phyloP scores from a whole-genome alignment of 306 rosid genomes.

The Dryas octopetala region DNA sequence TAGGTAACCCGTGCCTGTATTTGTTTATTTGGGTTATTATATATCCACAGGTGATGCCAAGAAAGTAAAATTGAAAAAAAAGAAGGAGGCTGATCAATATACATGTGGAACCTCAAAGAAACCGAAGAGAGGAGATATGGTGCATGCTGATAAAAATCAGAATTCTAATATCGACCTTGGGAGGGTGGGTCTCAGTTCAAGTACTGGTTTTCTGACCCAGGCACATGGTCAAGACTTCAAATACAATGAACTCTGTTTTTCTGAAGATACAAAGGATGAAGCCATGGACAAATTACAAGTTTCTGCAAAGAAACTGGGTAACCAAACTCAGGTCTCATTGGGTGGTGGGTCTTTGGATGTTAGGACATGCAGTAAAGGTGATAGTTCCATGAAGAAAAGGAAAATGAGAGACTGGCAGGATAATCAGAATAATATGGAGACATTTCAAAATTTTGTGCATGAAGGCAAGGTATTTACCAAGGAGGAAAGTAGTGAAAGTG shows the following conservation, averaged over 20 bases:
- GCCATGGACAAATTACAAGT: slow-evolving; percentile 33
- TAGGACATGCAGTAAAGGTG: slow-evolving; percentile 25
- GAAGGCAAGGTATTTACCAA: slow-evolving; percentile 37
- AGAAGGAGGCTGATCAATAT: slow-evolving; percentile 47
- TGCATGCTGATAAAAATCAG: slow-evolving; percentile 31
- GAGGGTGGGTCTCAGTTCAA: slow-evolving; percentile 38
- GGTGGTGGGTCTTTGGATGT: slow-evolving; percentile 38
- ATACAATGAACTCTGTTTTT: slow-evolving; percentile 42
- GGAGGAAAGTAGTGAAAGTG: slow-evolving; percentile 47
- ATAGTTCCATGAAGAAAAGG: slow-evolving; percentile 49
- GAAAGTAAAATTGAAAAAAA: slow-evolving; percentile 48
- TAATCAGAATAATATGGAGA: slow-evolving; percentile 33
- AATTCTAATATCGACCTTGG: slow-evolving; percentile 37
- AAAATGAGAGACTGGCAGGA: slow-evolving; percentile 52
- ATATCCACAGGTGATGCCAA: slow-evolving; percentile 46
- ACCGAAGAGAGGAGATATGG: slow-evolving; percentile 40
- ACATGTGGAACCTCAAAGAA: slow-evolving; percentile 44
- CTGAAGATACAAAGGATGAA: slow-evolving; percentile 27
- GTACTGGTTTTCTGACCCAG: slow-evolving; percentile 35
- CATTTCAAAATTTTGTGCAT: slow-evolving; percentile 27
- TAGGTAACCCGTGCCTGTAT: slow-evolving; percentile 6
- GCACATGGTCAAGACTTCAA: slow-evolving; percentile 44
- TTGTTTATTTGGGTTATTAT: neutral
- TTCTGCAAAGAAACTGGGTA: slow-evolving; percentile 42
- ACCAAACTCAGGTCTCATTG: slow-evolving; percentile 39